phyloP scores from a whole-genome alignment of 2,329 filamentous ascomycete genomes.

The Ustilaginoidea virens region DNA sequence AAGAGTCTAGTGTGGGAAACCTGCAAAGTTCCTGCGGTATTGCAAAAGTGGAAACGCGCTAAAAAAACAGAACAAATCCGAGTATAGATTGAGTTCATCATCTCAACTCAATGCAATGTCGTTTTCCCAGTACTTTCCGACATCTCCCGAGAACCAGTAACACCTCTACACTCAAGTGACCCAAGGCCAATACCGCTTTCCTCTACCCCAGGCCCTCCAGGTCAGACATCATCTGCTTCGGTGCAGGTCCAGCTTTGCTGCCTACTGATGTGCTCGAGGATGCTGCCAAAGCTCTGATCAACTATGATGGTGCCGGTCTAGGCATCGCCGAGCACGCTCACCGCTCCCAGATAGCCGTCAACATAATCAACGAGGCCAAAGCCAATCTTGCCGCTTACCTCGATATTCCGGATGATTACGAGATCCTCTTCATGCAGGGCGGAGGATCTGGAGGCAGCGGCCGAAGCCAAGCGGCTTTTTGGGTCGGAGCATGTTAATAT shows the following conservation, averaged over 20 bases:
- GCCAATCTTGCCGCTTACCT: constrained; percentile 57
- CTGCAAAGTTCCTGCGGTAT: too few relatives aligned
- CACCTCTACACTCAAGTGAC: too few relatives aligned
- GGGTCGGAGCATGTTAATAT: constrained; percentile 71
- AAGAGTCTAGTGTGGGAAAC: too few relatives aligned
- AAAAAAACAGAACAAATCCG: too few relatives aligned
- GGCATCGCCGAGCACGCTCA: constrained; percentile 84
- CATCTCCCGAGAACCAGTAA: too few relatives aligned
- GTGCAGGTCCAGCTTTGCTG: constrained; percentile 76
- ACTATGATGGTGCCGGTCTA: constrained; percentile 68
- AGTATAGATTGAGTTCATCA: too few relatives aligned
- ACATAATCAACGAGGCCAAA: constrained; percentile 68
- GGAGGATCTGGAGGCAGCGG: constrained; percentile 65
- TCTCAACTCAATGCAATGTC: too few relatives aligned
- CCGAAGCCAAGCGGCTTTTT: constrained; percentile 65
- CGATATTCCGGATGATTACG: constrained; percentile 74
- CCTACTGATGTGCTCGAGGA: constrained; percentile 68
- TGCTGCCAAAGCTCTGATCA: constrained; percentile 61
- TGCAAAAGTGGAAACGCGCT: too few relatives aligned
- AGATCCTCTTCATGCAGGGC: constrained; percentile 75
- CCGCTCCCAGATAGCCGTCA: constrained; percentile 61
- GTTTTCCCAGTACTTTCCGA: too few relatives aligned
- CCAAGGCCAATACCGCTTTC: too few relatives aligned
- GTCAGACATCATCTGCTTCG: constrained; percentile 70
- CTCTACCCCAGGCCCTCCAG: constrained; percentile 20